Percentiles rank a stretch among this genome's conserved stretches.
Evolutionary conservation across 2,329 filamentous ascomycete genomes (phyloP).

Genomic region (Botrytis porri): DNA sequence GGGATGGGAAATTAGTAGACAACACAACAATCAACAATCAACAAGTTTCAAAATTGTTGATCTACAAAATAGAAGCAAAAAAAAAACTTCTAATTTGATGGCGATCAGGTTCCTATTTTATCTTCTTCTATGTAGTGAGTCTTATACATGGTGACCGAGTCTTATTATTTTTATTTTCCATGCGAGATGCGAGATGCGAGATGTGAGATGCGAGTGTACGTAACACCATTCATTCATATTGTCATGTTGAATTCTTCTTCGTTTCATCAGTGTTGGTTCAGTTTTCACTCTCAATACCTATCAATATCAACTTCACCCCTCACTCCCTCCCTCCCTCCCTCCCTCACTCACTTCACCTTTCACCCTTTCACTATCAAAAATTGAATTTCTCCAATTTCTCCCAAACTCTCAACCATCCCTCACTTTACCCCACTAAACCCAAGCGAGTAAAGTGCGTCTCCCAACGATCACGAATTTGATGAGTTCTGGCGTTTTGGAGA

Average conservation of each 20-base stretch:
- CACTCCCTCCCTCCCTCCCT: too few relatives aligned
- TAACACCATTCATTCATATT: not conserved
- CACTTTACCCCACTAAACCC: not conserved
- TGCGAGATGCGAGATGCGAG: not conserved
- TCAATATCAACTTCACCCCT: not conserved
- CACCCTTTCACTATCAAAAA: not conserved
- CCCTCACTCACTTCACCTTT: not conserved
- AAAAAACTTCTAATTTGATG: not conserved
- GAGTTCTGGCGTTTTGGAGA: not conserved
- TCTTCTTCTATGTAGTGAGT: not conserved
- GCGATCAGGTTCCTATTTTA: not conserved
- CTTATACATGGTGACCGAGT: not conserved
- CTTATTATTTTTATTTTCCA: not conserved
- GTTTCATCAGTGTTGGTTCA: not conserved
- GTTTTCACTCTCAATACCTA: not conserved
- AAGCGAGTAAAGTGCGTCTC: constrained; percentile 10
- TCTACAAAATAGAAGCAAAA: not conserved
- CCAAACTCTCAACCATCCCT: not conserved
- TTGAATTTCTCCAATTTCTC: not conserved
- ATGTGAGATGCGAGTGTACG: not conserved
- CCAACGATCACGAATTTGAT: constrained; percentile 15
- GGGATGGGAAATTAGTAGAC: not conserved
- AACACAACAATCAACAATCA: not conserved
- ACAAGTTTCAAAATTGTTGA: not conserved
- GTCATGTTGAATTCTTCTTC: not conserved